A percentile compares a stretch with the other conserved stretches of the same genome.
phyloP scores from a whole-genome alignment of 139 green algal genomes.

The Haematococcus sp. region DNA sequence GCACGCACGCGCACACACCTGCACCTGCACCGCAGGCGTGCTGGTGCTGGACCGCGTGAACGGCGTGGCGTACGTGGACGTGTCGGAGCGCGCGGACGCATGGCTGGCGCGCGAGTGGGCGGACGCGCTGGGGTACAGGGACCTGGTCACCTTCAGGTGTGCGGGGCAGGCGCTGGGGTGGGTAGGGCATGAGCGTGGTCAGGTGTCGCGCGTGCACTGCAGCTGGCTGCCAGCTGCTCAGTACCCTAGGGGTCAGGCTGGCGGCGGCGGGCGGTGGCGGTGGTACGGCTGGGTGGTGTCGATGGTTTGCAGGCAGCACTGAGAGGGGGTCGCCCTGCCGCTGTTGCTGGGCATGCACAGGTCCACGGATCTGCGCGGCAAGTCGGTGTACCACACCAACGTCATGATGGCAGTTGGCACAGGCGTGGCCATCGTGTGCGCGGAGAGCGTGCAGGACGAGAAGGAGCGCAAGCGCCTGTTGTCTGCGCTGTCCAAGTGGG shows the following conservation, averaged over 20 bases:
- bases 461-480: constrained; percentile 70
- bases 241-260: too few relatives aligned
- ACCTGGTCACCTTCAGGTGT: constrained; percentile 72
- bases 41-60: constrained; percentile 90
- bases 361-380: constrained; percentile 50
- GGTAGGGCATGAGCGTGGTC: too few relatives aligned
- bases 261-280: too few relatives aligned
- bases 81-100: constrained; percentile 80
- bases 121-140: constrained; percentile 64
- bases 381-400: constrained; percentile 94
- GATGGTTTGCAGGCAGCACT: too few relatives aligned
- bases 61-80: constrained; percentile 84
- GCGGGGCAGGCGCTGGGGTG: background rate
- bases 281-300: too few relatives aligned
- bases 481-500: constrained; percentile 22
- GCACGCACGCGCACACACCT: too few relatives aligned
- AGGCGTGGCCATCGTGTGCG: constrained; percentile 87
- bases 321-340: too few relatives aligned
- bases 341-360: constrained; percentile 5
- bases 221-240: too few relatives aligned
- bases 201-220: too few relatives aligned
- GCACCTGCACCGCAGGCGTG: constrained; percentile 57
- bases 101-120: constrained; percentile 64
- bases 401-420: constrained; percentile 95
- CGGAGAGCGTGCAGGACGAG: constrained; percentile 70